Evolutionary conservation across 2,329 filamentous ascomycete species (phyloP), one percentile per base, ranked within the genome.

Genomic region (Cytospora mali): DNA sequence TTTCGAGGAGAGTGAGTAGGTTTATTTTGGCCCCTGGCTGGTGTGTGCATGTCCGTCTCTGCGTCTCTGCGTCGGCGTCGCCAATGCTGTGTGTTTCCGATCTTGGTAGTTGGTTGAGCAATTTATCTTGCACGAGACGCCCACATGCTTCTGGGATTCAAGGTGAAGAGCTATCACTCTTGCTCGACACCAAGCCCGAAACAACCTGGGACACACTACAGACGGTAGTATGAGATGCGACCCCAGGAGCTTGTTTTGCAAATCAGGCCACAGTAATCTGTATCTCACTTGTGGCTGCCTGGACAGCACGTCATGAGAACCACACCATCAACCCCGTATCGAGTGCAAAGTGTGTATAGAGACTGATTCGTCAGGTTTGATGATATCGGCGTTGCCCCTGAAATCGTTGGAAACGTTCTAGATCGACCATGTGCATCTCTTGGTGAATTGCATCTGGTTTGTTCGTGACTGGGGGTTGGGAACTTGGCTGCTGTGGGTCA

Each of bases 401-500:
- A 42, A 54, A 23, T 39, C 54, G 35, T 27, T 48, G 35, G 21
- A 33, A 39, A 60, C 28, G 42, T 60, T 33, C 35, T 39, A 60
- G 50, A 39, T 48, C 50, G 57, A 48, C 11, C 29, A 54, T 25
- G 31, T 60, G 50, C 57, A 48, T 53, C 57, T 60, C 28, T 48
- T 48, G 27, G 21, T 21, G 35, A 23, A 55, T 29, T 28, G 23
- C 25, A 33, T 35, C 51, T 16, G 52, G 33, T 42, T 25, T 48
- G 49, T 50, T 62, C 51, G 55, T 55, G 50, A 39, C 35, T 52
- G 51, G 58, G 58, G 51, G 49, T 54, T 29, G 55, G 58, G 56
- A 56, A 50, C 51, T 18, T 56, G 62, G 62, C 62, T 64, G 42
- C 42, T 46, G 42, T 46, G 62, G 62, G 62, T 59, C 59, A 64